Evolutionary conservation across 2,329 filamentous ascomycete genomes (phyloP).

Genomic region (Colletotrichum brevisporum): DNA sequence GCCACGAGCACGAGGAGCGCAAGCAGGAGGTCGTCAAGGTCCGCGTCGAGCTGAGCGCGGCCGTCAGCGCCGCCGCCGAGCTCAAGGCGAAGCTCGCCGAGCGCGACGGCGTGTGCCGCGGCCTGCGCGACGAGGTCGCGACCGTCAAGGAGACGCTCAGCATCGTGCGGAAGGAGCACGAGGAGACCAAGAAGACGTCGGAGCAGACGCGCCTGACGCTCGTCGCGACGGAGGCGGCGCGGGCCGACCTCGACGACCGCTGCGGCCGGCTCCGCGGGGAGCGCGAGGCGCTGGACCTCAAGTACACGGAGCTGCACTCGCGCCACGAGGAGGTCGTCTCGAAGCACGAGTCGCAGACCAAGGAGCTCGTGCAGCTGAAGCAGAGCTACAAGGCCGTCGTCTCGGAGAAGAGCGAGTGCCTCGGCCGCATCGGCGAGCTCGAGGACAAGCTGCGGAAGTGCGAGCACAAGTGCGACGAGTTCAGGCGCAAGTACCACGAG

Average conservation of each 20-base stretch:
- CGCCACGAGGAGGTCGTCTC: slow-evolving; percentile 23
- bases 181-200: slow-evolving; percentile 28
- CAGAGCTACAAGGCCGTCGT: slow-evolving; percentile 17
- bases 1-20: slow-evolving; percentile 29
- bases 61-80: slow-evolving; percentile 12
- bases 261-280: slow-evolving; percentile 26
- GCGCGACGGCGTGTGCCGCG: slow-evolving; percentile 27
- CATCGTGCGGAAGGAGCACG: slow-evolving; percentile 22
- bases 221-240: slow-evolving; percentile 19
- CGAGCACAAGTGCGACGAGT: slow-evolving; percentile 29
- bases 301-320: slow-evolving; percentile 24
- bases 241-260: slow-evolving; percentile 15
- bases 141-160: slow-evolving; percentile 22
- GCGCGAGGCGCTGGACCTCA: slow-evolving; percentile 25
- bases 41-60: slow-evolving; percentile 24
- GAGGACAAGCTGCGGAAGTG: slow-evolving; percentile 25
- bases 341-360: slow-evolving; percentile 17
- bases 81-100: slow-evolving; percentile 31
- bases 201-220: slow-evolving; percentile 21
- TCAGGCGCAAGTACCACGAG: slow-evolving; percentile 32
- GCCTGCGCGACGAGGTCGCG: slow-evolving; percentile 21
- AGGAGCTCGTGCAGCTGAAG: slow-evolving; percentile 23
- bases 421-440: slow-evolving; percentile 10
- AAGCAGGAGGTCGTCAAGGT: slow-evolving; percentile 28
- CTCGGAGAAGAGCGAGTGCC: slow-evolving; percentile 29